These are phyloP conservation scores for Phlebiopsis flavidoalba DNA, from an alignment of 768 basidiomycete species.

Conservation along the genomic window DNA sequence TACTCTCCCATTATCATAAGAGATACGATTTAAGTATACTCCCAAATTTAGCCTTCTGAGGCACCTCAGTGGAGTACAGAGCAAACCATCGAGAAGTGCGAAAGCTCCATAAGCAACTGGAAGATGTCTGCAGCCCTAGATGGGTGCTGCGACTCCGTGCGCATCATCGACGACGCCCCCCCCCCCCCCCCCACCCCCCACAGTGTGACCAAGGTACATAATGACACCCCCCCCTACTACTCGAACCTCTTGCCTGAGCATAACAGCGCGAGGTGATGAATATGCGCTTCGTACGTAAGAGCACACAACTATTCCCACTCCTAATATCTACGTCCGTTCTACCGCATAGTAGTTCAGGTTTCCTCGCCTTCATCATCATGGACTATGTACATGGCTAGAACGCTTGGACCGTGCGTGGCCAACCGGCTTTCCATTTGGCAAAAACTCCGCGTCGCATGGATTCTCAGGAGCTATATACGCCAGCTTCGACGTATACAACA, in stretches of 20 bases:
- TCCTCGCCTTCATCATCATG: conserved; percentile 9
- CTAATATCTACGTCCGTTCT: conserved; percentile 13
- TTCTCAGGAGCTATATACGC: conserved; percentile 22
- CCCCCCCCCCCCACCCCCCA: no score
- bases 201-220: not conserved
- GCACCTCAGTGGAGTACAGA: not conserved
- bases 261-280: not conserved
- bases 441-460: conserved; percentile 24
- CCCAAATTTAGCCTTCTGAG: not conserved
- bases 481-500: conserved; percentile 19
- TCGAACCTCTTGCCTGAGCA: not conserved
- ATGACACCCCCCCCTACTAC: no score
- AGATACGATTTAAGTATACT: no score
- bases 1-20: not conserved
- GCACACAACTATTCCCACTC: conserved; percentile 15
- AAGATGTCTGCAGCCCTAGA: not conserved
- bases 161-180: not conserved
- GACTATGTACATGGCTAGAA: conserved; percentile 23
- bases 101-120: not conserved
- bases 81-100: not conserved
- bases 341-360: not conserved
- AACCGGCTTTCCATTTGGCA: conserved; percentile 14
- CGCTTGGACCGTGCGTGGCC: conserved; percentile 23
- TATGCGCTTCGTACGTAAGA: not conserved
- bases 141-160: no score